Base-by-base conservation (phyloP, 2,329 filamentous ascomycete genomes). In the Trichoderma lentiforme region DNA sequence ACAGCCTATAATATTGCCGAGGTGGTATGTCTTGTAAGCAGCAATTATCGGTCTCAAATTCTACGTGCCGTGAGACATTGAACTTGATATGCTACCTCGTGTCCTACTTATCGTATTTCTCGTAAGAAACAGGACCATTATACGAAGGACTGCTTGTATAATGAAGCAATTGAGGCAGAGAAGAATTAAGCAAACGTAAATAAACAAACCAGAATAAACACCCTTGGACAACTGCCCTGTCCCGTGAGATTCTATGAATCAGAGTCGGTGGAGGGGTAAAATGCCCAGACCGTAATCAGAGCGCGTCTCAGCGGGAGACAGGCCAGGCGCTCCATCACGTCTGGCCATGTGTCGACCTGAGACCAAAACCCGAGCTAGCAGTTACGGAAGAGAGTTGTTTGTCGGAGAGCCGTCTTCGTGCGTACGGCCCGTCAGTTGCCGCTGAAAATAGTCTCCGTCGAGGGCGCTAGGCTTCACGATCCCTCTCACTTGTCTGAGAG, bases 401-500 rank as follows among this genome's bases (percentile, higher is more conserved):
- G 26, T 53, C n/a, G 11, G 30, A 70, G 66, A 62, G 36, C 66
- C 39, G 39, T 62, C 43, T 21, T 14, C 26, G 24, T 62, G 57
- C 30, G 39, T 62, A 28, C 66, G 66, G 66, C 34, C 66, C 66
- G 66, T 39, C 66, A 70, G 15, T 30, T 61, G 51, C 66, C 66
- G 66, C 47, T 53, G 26, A 12, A 32, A 36, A 62, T 61, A 36
- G 39, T 62, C 57, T 69, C 56, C 56, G 57, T 34, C 12, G 24
- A 62, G 53, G 36, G 57, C 66, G 66, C 66, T 61, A 69, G 53
- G 56, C 36, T 21, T 69, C 57, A 61, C 57, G 28, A 69, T 69
- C 56, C 64, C 26, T 30, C 18, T 58, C 11, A 11, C 51, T 58
- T n/a, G 63, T 43, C 64, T 58, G 64, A 53, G 21, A 57, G 60